These are phyloP conservation scores for Diplodia corticola DNA, from an alignment of 2,329 filamentous ascomycete species.

Conservation along the genomic window DNA sequence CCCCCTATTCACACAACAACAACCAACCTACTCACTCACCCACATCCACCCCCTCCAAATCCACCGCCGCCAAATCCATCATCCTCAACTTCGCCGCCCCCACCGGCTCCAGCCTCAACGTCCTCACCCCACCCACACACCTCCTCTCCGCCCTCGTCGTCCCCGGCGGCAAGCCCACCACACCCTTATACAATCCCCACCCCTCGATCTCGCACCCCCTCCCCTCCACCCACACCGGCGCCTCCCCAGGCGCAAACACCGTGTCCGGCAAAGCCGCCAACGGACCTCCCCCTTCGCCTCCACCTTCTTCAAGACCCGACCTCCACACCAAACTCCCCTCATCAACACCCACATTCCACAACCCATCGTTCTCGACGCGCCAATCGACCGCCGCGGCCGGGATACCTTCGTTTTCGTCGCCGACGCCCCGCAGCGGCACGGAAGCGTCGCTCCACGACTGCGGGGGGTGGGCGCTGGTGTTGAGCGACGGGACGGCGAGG, in stretches of 20 bases:
- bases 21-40: background rate
- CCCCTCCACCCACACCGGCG: slow-evolving; percentile 35
- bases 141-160: slow-evolving; percentile 26
- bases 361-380: slow-evolving; percentile 32
- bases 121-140: slow-evolving; percentile 29
- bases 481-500: slow-evolving; percentile 33
- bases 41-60: background rate
- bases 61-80: slow-evolving; percentile 35
- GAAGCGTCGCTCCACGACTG: slow-evolving; percentile 25
- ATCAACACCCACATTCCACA: slow-evolving; percentile 43
- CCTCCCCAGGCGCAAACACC: slow-evolving; percentile 37
- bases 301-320: background rate
- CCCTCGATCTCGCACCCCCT: slow-evolving; percentile 34
- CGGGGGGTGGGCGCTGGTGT: slow-evolving; percentile 28
- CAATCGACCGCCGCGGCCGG: slow-evolving; percentile 33
- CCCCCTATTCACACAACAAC: too few species aligned
- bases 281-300: background rate
- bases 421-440: too few species aligned
- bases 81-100: slow-evolving; percentile 41
- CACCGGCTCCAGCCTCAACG: slow-evolving; percentile 39
- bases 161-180: slow-evolving; percentile 34
- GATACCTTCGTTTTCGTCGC: slow-evolving; percentile 15
- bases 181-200: slow-evolving; percentile 36
- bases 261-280: slow-evolving; percentile 37
- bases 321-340: slow-evolving; percentile 31